Conservation (phyloP, 768 basidiomycete species). For the Suillus hirtellus region DNA sequence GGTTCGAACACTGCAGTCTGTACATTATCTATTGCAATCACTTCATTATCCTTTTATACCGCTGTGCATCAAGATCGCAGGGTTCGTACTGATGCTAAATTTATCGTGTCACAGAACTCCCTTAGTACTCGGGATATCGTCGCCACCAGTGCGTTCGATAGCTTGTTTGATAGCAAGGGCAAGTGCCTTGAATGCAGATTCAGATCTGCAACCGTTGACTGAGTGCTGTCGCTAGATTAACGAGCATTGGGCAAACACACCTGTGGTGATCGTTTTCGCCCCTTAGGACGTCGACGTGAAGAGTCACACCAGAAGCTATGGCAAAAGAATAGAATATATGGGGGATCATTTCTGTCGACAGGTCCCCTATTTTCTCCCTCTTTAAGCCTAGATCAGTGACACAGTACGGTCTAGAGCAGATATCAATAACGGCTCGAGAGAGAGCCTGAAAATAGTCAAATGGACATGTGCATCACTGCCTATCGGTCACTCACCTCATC, state of each 20-base stretch:
- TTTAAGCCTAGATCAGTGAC: slow-evolving; percentile 86
- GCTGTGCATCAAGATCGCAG: slow-evolving; percentile 1
- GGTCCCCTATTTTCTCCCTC: slow-evolving; percentile 91
- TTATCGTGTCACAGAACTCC: slow-evolving; percentile 65
- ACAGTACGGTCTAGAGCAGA: slow-evolving; percentile 96
- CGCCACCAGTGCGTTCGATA: slow-evolving; percentile 84
- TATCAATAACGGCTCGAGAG: slow-evolving; percentile 95
- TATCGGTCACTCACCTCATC: slow-evolving; percentile 71
- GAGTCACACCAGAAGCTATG: slow-evolving; percentile 90
- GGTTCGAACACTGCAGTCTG: slow-evolving; percentile 6
- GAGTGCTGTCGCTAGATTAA: slow-evolving; percentile 2
- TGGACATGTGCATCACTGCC: slow-evolving; percentile 16
- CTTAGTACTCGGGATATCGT: slow-evolving; percentile 95
- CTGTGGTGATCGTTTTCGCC: slow-evolving; percentile 98
- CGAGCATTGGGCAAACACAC: slow-evolving; percentile 43
- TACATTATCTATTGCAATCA: slow-evolving; percentile 11
- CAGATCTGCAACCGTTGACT: slow-evolving; percentile 58
- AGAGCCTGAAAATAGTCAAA: slow-evolving; percentile 62
- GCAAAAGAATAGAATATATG: slow-evolving; percentile 98
- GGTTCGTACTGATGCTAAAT: not conserved
- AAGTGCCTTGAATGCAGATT: slow-evolving; percentile 97
- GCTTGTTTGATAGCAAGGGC: slow-evolving; percentile 95
- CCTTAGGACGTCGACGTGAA: slow-evolving; percentile 91
- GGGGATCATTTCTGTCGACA: slow-evolving; percentile 97
- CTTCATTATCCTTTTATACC: slow-evolving; percentile 2